Percentiles rank a stretch among this genome's conserved stretches.
These are phyloP conservation scores for Lathyrus oleraceus DNA, from an alignment of 306 rosid genomes.

Conservation along the genomic window DNA sequence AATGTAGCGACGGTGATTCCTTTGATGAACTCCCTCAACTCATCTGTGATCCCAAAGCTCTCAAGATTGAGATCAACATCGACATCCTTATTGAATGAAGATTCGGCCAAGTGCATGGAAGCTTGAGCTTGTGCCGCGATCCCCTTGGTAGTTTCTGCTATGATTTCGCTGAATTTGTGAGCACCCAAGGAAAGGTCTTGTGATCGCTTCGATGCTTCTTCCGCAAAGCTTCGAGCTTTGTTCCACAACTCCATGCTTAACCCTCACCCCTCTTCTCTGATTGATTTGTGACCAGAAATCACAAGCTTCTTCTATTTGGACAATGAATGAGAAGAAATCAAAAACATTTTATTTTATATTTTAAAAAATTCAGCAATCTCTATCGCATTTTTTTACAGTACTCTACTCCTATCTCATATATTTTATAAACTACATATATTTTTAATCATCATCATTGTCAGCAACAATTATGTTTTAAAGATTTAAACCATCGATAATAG, in stretches of 20 bases:
- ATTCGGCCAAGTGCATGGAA: slow-evolving; percentile 42
- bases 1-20: slow-evolving; percentile 67
- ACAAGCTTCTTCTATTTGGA: background rate
- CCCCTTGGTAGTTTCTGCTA: slow-evolving; percentile 55
- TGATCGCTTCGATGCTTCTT: slow-evolving; percentile 59
- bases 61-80: background rate
- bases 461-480: no score
- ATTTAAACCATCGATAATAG: no score
- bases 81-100: background rate
- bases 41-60: slow-evolving; percentile 60
- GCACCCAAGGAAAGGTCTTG: slow-evolving; percentile 48
- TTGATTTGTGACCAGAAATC: background rate
- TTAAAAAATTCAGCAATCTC: no score
- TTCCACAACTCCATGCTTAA: slow-evolving; percentile 64
- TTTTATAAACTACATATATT: no score
- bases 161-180: slow-evolving; percentile 41
- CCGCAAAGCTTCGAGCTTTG: slow-evolving; percentile 73
- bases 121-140: slow-evolving; percentile 73
- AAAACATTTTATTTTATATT: no score
- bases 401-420: no score
- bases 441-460: no score
- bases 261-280: background rate
- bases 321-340: background rate
- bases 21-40: slow-evolving; percentile 63
- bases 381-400: no score